Conservation (phyloP, 306 rosid genomes). For the Medicago arabica region DNA sequence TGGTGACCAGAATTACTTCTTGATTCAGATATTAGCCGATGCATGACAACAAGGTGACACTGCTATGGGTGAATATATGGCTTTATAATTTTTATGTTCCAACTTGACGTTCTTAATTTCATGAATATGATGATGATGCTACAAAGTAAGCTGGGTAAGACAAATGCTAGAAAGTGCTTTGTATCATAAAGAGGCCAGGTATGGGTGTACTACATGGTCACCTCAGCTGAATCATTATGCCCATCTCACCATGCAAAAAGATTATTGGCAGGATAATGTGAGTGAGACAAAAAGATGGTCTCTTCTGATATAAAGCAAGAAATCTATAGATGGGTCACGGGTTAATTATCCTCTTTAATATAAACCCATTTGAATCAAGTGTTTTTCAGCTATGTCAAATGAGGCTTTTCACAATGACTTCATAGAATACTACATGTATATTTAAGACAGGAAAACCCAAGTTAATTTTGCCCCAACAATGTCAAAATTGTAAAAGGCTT, state of each 20-base stretch:
- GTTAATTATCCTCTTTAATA: slow-evolving; percentile 1
- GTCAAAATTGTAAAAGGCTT: slow-evolving; percentile 17
- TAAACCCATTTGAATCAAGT: slow-evolving; percentile 19
- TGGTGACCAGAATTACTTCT: slow-evolving; percentile 30
- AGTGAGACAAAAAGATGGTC: slow-evolving; percentile 1
- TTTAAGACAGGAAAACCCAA: slow-evolving; percentile 24
- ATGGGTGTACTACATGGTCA: slow-evolving; percentile 19
- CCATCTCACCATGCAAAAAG: neutral
- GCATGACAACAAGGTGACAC: slow-evolving; percentile 14
- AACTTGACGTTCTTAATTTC: slow-evolving; percentile 18
- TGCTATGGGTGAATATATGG: slow-evolving; percentile 15
- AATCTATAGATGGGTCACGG: neutral
- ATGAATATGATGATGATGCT: slow-evolving; percentile 24
- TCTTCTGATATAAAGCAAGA: neutral
- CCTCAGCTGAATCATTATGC: slow-evolving; percentile 21
- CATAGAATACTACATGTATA: slow-evolving; percentile 1
- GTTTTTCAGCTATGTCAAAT: slow-evolving; percentile 11
- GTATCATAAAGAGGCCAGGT: slow-evolving; percentile 8
- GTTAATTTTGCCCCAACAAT: slow-evolving; percentile 20
- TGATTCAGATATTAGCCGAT: slow-evolving; percentile 17
- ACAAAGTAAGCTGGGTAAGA: slow-evolving; percentile 6
- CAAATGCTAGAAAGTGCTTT: slow-evolving; percentile 15
- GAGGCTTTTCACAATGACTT: slow-evolving; percentile 32
- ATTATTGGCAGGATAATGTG: slow-evolving; percentile 13
- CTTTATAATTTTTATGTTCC: neutral